phyloP scores from a whole-genome alignment of 1,284 basidiomycete genomes.

The Ceraceosorus bombacis region DNA sequence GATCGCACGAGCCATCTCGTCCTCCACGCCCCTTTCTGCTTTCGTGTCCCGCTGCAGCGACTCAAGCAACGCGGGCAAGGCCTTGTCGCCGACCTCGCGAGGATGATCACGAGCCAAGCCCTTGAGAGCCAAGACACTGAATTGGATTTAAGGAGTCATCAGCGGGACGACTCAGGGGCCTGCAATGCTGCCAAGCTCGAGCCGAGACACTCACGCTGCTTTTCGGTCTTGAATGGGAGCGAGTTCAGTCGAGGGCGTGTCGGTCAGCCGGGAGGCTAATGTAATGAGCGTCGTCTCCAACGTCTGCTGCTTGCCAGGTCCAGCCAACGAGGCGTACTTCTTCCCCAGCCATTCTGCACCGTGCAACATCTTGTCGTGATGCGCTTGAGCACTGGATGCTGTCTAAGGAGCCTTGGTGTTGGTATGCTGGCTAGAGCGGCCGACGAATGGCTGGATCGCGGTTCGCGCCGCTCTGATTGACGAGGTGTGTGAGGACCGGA shows the following conservation, averaged over 20 bases:
- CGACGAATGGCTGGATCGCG: no score
- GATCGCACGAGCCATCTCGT: slow-evolving; percentile 32
- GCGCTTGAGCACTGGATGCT: no score
- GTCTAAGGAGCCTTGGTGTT: no score
- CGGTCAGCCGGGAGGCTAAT: slow-evolving; percentile 69
- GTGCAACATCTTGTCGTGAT: slow-evolving; percentile 32
- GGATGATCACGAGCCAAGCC: slow-evolving; percentile 85
- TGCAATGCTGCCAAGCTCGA: no score
- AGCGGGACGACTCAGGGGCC: no score
- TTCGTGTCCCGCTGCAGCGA: slow-evolving; percentile 28
- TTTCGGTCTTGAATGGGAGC: slow-evolving; percentile 62
- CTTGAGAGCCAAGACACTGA: slow-evolving; percentile 71
- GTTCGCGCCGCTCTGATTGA: no score
- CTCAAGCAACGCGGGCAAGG: slow-evolving; percentile 28
- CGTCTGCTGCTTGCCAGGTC: slow-evolving; percentile 56
- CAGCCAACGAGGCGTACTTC: slow-evolving; percentile 42
- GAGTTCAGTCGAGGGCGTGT: neutral
- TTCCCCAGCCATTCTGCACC: slow-evolving; percentile 43
- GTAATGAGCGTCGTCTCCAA: slow-evolving; percentile 74
- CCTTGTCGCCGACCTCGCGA: slow-evolving; percentile 50
- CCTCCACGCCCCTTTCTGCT: slow-evolving; percentile 17
- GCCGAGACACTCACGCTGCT: slow-evolving; percentile 55
- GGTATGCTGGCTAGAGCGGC: no score
- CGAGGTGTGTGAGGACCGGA: no score
- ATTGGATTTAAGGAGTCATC: no score